These are phyloP conservation scores for Sanghuangporus baumii DNA, from an alignment of 1,284 basidiomycete species.

Conservation along the genomic window DNA sequence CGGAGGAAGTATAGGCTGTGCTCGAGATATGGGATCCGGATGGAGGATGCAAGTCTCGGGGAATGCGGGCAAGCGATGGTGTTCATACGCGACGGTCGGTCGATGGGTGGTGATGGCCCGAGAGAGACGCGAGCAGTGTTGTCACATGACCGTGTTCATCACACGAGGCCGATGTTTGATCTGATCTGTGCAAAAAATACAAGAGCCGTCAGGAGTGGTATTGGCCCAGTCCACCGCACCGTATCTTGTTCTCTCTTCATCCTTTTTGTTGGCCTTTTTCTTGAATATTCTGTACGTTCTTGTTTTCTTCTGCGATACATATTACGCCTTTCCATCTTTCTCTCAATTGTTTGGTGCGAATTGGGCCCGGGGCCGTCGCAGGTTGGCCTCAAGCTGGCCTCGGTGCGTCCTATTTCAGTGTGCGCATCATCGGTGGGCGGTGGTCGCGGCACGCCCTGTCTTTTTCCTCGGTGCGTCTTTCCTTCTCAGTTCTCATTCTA, in stretches of 20 bases:
- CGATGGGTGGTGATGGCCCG: background rate
- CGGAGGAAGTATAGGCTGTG: too few relatives aligned
- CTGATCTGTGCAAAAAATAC: background rate
- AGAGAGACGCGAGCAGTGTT: background rate
- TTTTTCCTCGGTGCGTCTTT: background rate
- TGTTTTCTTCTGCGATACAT: background rate
- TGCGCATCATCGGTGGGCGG: background rate
- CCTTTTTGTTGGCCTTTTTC: background rate
- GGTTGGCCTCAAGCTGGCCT: background rate
- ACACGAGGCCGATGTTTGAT: background rate
- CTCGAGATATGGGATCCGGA: too few relatives aligned
- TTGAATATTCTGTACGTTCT: background rate
- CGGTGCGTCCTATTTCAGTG: background rate
- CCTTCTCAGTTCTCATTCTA: background rate
- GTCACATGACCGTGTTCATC: background rate
- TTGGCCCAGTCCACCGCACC: too few relatives aligned
- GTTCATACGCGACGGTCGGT: too few relatives aligned
- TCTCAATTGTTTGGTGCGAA: background rate
- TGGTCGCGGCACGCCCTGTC: background rate
- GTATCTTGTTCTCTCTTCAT: background rate
- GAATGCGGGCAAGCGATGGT: too few relatives aligned
- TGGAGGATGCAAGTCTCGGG: too few relatives aligned
- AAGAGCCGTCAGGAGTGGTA: background rate
- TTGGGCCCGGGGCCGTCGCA: background rate
- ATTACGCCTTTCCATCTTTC: background rate